These are phyloP conservation scores for Tulasnella sp. DNA, from an alignment of 768 basidiomycete species.

Conservation along the genomic window DNA sequence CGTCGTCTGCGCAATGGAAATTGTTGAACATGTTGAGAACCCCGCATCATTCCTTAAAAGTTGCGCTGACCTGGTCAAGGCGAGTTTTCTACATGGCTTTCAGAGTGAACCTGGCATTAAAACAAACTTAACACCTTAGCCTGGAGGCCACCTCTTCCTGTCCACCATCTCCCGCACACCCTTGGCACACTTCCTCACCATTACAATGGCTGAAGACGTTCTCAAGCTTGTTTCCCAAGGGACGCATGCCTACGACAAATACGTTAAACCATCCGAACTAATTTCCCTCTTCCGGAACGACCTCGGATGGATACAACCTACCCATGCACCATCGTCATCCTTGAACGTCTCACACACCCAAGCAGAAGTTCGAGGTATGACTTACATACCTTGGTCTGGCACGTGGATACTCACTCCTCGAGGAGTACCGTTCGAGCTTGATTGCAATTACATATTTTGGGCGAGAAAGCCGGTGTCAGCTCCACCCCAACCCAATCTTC, in stretches of 20 bases:
- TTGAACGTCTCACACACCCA: constrained; percentile 49
- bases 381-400: constrained; percentile 62
- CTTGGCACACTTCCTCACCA: constrained; percentile 57
- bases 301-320: constrained; percentile 28
- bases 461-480: constrained; percentile 48
- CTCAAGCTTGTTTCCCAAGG: constrained; percentile 71
- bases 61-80: constrained; percentile 81
- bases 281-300: constrained; percentile 68
- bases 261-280: constrained; percentile 76
- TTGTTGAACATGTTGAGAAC: constrained; percentile 93
- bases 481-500: no score
- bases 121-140: constrained; percentile 42
- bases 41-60: constrained; percentile 73
- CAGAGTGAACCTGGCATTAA: background rate
- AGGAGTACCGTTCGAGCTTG: constrained; percentile 40
- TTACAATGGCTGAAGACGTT: constrained; percentile 71
- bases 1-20: constrained; percentile 95
- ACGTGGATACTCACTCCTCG: constrained; percentile 62
- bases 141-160: constrained; percentile 89
- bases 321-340: constrained; percentile 26
- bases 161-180: constrained; percentile 89
- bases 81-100: constrained; percentile 28
- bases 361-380: constrained; percentile 69
- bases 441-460: constrained; percentile 81
- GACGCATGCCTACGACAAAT: constrained; percentile 90